These are phyloP conservation scores for Cercophora newfieldiana DNA, from an alignment of 495 filamentous ascomycete species.

Conservation along the genomic window DNA sequence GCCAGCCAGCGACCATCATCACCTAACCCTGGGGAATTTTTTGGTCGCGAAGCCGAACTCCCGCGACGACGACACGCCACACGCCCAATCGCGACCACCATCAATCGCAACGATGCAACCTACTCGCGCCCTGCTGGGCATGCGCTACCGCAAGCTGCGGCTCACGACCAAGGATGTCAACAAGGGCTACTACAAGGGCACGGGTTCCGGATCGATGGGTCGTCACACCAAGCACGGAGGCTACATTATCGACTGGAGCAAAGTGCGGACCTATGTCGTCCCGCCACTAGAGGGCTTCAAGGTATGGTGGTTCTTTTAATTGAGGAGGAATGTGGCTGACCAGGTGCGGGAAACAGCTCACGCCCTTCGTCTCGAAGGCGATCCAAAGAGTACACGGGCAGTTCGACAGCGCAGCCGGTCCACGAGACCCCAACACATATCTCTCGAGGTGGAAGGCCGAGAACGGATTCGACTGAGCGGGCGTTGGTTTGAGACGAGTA, in stretches of 20 bases:
- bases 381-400: constrained; percentile 53
- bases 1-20: neutral
- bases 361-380: constrained; percentile 76
- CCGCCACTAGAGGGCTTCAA: constrained; percentile 70
- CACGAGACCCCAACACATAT: constrained; percentile 59
- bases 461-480: constrained; percentile 61
- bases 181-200: constrained; percentile 97
- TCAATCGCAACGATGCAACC: constrained; percentile 57
- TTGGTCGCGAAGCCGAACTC: neutral
- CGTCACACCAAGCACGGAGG: constrained; percentile 80
- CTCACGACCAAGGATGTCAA: constrained; percentile 90
- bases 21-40: neutral
- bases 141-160: constrained; percentile 61
- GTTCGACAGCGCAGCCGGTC: constrained; percentile 50
- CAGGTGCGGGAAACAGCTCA: constrained; percentile 58
- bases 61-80: neutral
- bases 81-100: neutral
- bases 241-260: constrained; percentile 77
- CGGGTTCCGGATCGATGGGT: constrained; percentile 81
- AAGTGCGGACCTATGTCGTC: constrained; percentile 87
- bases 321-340: neutral
- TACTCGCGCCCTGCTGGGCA: constrained; percentile 64
- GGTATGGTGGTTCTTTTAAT: constrained; percentile 44
- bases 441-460: constrained; percentile 67
- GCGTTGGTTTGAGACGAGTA: neutral